Evolutionary conservation across 2,329 filamentous ascomycete genomes (phyloP).

Genomic region (Neonectria punicea): DNA sequence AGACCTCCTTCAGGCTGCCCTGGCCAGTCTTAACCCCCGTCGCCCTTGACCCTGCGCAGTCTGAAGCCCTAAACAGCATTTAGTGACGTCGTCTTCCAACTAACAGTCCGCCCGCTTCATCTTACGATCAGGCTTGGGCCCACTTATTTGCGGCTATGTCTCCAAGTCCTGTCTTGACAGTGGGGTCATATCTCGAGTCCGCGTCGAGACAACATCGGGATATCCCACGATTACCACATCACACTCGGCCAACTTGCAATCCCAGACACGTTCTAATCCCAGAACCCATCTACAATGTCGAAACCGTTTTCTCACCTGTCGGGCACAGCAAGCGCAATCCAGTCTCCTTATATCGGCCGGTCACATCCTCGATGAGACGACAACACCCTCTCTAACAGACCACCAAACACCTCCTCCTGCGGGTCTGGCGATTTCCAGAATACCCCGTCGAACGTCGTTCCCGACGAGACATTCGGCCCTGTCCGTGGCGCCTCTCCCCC

Average conservation of each 20-base stretch:
- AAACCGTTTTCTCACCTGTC: background rate
- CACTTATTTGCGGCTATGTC: conserved; percentile 26
- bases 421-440: conserved; percentile 39
- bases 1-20: conserved; percentile 24
- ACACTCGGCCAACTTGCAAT: conserved; percentile 1
- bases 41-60: conserved; percentile 8
- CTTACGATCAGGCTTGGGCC: conserved; percentile 33
- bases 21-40: conserved; percentile 14
- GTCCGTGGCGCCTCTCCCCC: conserved; percentile 16
- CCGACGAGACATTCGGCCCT: conserved; percentile 26
- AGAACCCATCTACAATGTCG: conserved; percentile 10
- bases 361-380: conserved; percentile 30
- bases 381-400: conserved; percentile 28
- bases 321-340: conserved; percentile 13
- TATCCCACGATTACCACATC: conserved; percentile 21
- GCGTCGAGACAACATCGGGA: conserved; percentile 17
- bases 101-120: conserved; percentile 19
- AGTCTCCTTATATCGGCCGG: conserved; percentile 22
- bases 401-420: conserved; percentile 25
- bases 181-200: conserved; percentile 24
- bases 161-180: conserved; percentile 16
- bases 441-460: conserved; percentile 28
- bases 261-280: conserved; percentile 11
- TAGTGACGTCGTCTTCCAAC: conserved; percentile 35
- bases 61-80: conserved; percentile 2